Evolutionary conservation across 176 grass and related monocot species (phyloP), one percentile per base, ranked within the genome.

Genomic region (Zizania latifolia): DNA sequence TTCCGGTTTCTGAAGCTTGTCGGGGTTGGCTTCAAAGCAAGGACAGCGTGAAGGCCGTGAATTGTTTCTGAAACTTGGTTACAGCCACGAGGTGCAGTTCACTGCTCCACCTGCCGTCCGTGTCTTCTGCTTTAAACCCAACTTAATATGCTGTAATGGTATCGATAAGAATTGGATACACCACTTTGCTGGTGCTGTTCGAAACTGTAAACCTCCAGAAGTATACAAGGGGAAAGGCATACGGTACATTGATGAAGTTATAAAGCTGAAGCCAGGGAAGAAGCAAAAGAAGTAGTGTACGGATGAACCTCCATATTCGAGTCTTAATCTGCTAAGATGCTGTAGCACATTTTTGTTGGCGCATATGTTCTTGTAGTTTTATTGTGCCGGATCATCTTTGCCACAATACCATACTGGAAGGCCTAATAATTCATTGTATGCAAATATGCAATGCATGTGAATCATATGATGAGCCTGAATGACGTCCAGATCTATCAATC

Each of bases 221-320:
- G 77, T 87, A 48, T 91, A 91, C 75, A 84, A 91, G 58, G 89
- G 89, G 19, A 91, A 91, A 61, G 89, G 84, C 23, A 78, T 91
- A 72, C 21, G 73, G 28, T 91, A 87, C 76, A 66, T 91, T 30
- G 89, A 87, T 62, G 87, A 89, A 78, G 72, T 89, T 31, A 51
- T 89, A 22, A 87, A 91, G 70, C 63, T 72, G 43, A 91, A 87
- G 74, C 80, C 51, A 65, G 76, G 84, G 19, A 90, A 86, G 69
- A 77, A 77, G 58, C 75, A 72, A 73, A 81, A 81, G 19, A 81
- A 85, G 72, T 82, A 44, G 74, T 63, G 19, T n/a, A 36, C 14
- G 68, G 45, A 70, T 36, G 24, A 70, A 23, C n/a, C 11, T 37
- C 4, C 36, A 19, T 11, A 8, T 33, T 35, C 0, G 17, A 12